Percentiles rank a stretch among this genome's conserved stretches.
phyloP scores from a whole-genome alignment of 129 eudicot genomes.

The Rutidosis leptorrhynchoides region DNA sequence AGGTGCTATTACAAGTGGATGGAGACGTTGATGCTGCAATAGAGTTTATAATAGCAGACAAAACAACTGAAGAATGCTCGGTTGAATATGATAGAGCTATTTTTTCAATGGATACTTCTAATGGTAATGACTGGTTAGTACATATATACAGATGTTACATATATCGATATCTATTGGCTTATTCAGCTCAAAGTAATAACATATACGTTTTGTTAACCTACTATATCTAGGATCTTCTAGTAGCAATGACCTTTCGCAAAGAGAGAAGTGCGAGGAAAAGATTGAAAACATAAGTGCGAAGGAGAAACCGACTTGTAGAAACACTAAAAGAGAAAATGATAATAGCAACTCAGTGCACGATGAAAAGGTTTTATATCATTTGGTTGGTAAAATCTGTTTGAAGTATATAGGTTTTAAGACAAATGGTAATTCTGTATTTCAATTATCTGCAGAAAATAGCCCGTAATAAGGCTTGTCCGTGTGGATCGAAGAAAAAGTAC shows the following conservation, averaged over 20 bases:
- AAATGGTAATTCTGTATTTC: not conserved
- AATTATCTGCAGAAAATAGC: constrained; percentile 52
- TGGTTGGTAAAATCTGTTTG: not conserved
- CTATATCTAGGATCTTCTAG: constrained; percentile 32
- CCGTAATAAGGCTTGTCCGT: constrained; percentile 82
- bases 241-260: constrained; percentile 31
- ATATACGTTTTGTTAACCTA: not conserved
- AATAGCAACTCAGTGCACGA: constrained; percentile 34
- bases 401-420: not conserved
- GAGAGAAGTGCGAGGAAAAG: constrained; percentile 28
- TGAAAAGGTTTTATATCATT: constrained; percentile 50
- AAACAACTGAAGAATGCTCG: constrained; percentile 44
- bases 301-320: constrained; percentile 32
- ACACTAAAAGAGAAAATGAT: constrained; percentile 28
- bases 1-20: constrained; percentile 64
- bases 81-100: constrained; percentile 33
- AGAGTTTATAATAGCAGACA: constrained; percentile 74
- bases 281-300: constrained; percentile 24
- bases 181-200: constrained; percentile 5
- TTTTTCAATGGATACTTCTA: constrained; percentile 34
- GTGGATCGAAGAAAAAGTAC: constrained; percentile 92
- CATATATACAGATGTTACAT: constrained; percentile 29
- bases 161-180: not conserved
- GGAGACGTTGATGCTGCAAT: constrained; percentile 86
- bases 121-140: constrained; percentile 60